Base-by-base conservation (phyloP, 805 yeast genomes). In the Starmerella cellae region DNA sequence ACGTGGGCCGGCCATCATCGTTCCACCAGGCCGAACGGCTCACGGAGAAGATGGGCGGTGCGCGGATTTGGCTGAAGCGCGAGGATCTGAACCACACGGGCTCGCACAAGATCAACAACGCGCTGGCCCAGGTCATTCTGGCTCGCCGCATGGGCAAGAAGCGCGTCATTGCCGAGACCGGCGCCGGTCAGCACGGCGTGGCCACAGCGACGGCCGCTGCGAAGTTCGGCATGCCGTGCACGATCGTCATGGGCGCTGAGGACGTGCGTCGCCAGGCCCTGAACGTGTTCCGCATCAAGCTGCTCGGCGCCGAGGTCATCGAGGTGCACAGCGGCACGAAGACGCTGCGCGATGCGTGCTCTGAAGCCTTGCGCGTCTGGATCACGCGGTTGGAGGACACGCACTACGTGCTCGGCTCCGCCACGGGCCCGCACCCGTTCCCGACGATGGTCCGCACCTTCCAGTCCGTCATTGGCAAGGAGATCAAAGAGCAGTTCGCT, bases 371-470 rank as follows among this genome's bases (percentile, higher is more conserved):
- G 68, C 73, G 98, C 61, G 75, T 63, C 62, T 91, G 99, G 99
- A 96, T 88, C 37, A 75, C 95, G 3, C 73, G 87, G 55, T 69
- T 91, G 50, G 69, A 76, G 51, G 67, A 82, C 30, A 91, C 98
- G 6, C 96, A 91, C 64, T 91, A 88, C 61, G 80, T 88, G 50
- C 94, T 91, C 40, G 99, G 99, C 40, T 84, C 96, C 2, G 98
- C 97, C 35, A 88, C 91, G 59, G 99, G 99, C 30, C 99, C 99
- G 31, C 97, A 91, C 63, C 99, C 99, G 38, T 91, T 85, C 69
- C 99, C 99, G 49, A 85, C 94, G 17, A 72, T 91, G 61, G 99
- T 91, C 27, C 80, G 97, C 67, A 88, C 98, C 16, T 87, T 91
- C 84, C 99, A 91, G 71, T 75, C 87, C 60, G 93, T 91, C 27